Conservation (phyloP, 2,329 filamentous ascomycete species). For the Arthrobotrys sphaeroides region DNA sequence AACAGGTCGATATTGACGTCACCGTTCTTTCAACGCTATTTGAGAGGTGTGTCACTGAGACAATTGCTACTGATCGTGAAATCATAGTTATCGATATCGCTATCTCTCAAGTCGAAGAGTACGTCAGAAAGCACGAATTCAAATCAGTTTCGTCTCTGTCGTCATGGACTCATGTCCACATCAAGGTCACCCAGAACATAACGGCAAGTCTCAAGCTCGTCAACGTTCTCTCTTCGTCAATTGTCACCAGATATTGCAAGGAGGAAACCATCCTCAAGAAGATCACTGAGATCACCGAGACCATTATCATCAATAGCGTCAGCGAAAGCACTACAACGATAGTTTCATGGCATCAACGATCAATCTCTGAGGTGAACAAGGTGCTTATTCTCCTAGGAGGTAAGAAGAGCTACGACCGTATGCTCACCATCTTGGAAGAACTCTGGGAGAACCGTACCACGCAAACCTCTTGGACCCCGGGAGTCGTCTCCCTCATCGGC, state of each 20-base stretch:
- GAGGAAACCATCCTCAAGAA: slow-evolving; percentile 33
- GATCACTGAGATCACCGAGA: slow-evolving; percentile 31
- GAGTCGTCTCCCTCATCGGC: slow-evolving; percentile 66
- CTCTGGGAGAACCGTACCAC: slow-evolving; percentile 65
- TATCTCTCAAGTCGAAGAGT: slow-evolving; percentile 24
- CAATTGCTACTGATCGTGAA: slow-evolving; percentile 10
- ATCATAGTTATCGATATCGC: slow-evolving; percentile 20
- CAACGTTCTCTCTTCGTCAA: slow-evolving; percentile 22
- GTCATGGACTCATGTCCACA: slow-evolving; percentile 21
- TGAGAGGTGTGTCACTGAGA: slow-evolving; percentile 25
- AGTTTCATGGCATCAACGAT: slow-evolving; percentile 22
- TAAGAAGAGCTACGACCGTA: slow-evolving; percentile 20
- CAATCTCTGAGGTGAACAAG: slow-evolving; percentile 22
- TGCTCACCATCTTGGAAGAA: slow-evolving; percentile 60
- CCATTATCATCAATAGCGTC: slow-evolving; percentile 26
- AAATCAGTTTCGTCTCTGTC: slow-evolving; percentile 16
- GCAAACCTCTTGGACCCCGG: slow-evolving; percentile 63
- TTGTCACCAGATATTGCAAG: slow-evolving; percentile 19
- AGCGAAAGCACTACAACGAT: slow-evolving; percentile 9
- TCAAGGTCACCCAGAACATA: slow-evolving; percentile 28
- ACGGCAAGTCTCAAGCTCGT: slow-evolving; percentile 25
- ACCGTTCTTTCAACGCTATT: slow-evolving; percentile 17
- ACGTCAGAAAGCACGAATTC: slow-evolving; percentile 21
- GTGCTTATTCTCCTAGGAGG: slow-evolving; percentile 27
- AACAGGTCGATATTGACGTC: slow-evolving; percentile 1